phyloP scores from a whole-genome alignment of 805 yeast genomes.

The Metschnikowia arizonensis region DNA sequence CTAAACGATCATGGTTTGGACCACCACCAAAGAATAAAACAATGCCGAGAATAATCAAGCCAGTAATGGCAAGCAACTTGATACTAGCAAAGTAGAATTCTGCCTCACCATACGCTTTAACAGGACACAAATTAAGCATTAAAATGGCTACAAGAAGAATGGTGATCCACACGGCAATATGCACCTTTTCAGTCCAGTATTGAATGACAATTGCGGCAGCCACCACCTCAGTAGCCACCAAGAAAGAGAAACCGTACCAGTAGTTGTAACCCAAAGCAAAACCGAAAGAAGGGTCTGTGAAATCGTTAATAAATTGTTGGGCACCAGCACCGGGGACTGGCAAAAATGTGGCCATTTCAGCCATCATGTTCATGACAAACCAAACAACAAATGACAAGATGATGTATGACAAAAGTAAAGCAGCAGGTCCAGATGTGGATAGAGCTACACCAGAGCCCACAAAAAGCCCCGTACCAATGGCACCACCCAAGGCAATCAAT shows the following conservation, averaged over 20 bases:
- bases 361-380: conserved; percentile 22
- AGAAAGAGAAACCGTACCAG: conserved; percentile 19
- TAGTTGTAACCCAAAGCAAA: conserved; percentile 21
- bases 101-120: conserved; percentile 17
- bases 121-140: conserved; percentile 17
- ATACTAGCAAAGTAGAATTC: conserved; percentile 20
- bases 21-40: conserved; percentile 22
- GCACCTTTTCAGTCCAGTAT: conserved; percentile 22
- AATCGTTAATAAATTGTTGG: conserved; percentile 19
- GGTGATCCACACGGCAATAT: conserved; percentile 39
- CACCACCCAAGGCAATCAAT: conserved; percentile 22
- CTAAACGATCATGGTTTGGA: conserved; percentile 20
- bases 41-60: conserved; percentile 20
- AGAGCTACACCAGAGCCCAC: conserved; percentile 20
- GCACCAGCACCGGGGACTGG: conserved; percentile 22
- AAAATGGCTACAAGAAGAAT: conserved; percentile 21
- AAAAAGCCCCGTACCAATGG: conserved; percentile 23
- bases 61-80: conserved; percentile 19
- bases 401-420: conserved; percentile 18
- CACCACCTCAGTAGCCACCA: conserved; percentile 20
- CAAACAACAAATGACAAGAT: conserved; percentile 18
- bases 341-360: conserved; percentile 21
- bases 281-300: conserved; percentile 18
- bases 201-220: conserved; percentile 19
- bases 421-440: conserved; percentile 17